These are phyloP conservation scores for Heliamphora pulchella DNA, from an alignment of 179 eudicot genomes.

Conservation along the genomic window DNA sequence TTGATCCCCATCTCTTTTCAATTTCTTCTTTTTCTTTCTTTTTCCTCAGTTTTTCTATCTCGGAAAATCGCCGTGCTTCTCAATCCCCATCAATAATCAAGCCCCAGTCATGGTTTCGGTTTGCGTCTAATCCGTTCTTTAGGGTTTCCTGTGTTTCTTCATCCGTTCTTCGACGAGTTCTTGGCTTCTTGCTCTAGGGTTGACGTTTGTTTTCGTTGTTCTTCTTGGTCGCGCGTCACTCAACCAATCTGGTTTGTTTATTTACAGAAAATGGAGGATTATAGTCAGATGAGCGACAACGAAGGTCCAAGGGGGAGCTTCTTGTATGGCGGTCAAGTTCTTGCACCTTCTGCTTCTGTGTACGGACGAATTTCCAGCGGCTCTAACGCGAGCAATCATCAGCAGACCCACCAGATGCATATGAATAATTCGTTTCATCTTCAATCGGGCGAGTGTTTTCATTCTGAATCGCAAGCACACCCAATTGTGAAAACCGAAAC, in stretches of 20 bases:
- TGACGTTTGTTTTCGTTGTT: neutral
- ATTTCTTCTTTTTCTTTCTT: neutral
- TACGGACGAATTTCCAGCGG: conserved; percentile 17
- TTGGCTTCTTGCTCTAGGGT: conserved; percentile 14
- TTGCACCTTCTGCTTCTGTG: conserved; percentile 19
- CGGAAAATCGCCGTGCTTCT: neutral
- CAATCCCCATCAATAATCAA: neutral
- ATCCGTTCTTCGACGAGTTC: neutral
- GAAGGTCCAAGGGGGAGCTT: conserved; percentile 16
- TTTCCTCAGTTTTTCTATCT: neutral
- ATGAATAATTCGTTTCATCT: conserved; percentile 21
- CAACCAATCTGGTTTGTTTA: no score
- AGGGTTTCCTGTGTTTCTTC: conserved; percentile 16
- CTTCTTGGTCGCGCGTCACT: neutral
- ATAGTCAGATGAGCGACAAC: conserved; percentile 25
- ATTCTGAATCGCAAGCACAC: conserved; percentile 18
- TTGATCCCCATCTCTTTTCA: neutral
- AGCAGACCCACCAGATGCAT: neutral
- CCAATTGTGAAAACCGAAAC: conserved; percentile 32
- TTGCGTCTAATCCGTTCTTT: neutral
- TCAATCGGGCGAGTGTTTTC: conserved; percentile 18
- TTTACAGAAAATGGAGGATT: conserved; percentile 27
- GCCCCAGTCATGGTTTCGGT: neutral
- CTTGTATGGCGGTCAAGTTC: conserved; percentile 24
- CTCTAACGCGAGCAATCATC: neutral